Evolutionary conservation across 768 basidiomycete genomes (phyloP).

Genomic region (Boletus patriciae): DNA sequence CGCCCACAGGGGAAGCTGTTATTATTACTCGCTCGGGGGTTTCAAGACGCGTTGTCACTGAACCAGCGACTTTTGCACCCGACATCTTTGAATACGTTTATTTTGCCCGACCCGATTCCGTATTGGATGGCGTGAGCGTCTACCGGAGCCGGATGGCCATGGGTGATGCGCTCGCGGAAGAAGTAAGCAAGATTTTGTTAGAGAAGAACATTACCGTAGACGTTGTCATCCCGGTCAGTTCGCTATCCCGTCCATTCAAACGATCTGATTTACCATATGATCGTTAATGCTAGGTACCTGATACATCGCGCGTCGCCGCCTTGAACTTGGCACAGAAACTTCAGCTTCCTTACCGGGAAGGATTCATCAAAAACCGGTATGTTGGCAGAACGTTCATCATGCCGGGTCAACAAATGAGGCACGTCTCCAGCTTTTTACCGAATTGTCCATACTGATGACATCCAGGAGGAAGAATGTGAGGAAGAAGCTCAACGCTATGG

Average conservation of each 20-base stretch:
- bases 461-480: conserved; percentile 88
- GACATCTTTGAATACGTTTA: conserved; percentile 99
- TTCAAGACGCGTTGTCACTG: conserved; percentile 69
- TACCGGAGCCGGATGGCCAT: conserved; percentile 99
- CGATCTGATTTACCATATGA: not conserved
- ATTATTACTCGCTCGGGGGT: conserved; percentile 87
- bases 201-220: conserved; percentile 75
- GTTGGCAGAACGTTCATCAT: conserved; percentile 99
- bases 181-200: conserved; percentile 72
- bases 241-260: not conserved
- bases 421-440: conserved; percentile 1
- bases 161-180: conserved; percentile 92
- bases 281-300: conserved; percentile 65
- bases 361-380: conserved; percentile 98
- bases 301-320: conserved; percentile 95
- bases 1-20: conserved; percentile 77
- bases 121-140: conserved; percentile 94
- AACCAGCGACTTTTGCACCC: conserved; percentile 79
- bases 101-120: conserved; percentile 96
- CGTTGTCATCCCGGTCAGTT: conserved; percentile 87
- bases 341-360: conserved; percentile 90
- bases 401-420: conserved; percentile 98
- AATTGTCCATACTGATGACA: conserved; percentile 1
- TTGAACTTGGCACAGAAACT: conserved; percentile 92
- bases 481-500: conserved; percentile 97